A percentile compares a stretch with the other conserved stretches of the same genome.
Evolutionary conservation across 352 stramenopile genomes (phyloP).

Genomic region (Saprolegnia parasitica): DNA sequence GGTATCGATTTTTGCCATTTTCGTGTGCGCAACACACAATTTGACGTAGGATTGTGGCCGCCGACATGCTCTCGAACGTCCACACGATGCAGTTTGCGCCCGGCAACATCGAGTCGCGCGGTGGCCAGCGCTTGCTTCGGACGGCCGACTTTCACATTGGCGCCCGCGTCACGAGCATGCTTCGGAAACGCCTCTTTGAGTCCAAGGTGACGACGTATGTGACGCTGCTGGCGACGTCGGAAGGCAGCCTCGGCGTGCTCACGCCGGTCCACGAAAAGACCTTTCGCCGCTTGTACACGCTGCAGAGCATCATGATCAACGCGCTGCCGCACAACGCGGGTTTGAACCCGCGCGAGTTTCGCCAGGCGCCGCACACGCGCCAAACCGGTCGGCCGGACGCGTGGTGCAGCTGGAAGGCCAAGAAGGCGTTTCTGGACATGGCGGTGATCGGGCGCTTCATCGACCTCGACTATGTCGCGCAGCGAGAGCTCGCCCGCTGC

Average conservation of each 20-base stretch:
- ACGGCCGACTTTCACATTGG: conserved; percentile 81
- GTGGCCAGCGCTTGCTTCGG: conserved; percentile 71
- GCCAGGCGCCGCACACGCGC: conserved; percentile 36
- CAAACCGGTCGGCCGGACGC: conserved; percentile 60
- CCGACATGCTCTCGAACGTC: conserved; percentile 82
- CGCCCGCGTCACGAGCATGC: conserved; percentile 67
- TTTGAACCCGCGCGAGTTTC: conserved; percentile 82
- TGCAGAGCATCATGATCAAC: conserved; percentile 89
- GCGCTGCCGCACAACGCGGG: conserved; percentile 80
- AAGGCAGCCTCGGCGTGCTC: conserved; percentile 69
- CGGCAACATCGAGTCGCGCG: conserved; percentile 78
- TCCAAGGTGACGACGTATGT: conserved; percentile 45
- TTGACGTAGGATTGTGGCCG: conserved; percentile 43
- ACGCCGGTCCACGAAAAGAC: conserved; percentile 72
- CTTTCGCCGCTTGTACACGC: conserved; percentile 80
- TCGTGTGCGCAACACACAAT: neutral
- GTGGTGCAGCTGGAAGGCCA: conserved; percentile 86
- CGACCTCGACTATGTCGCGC: conserved; percentile 77
- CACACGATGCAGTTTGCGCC: conserved; percentile 84
- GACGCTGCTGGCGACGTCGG: conserved; percentile 72
- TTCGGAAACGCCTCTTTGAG: conserved; percentile 65
- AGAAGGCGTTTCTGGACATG: conserved; percentile 82
- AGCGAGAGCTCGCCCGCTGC: conserved; percentile 82
- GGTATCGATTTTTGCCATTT: conserved; percentile 15
- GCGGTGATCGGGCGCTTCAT: conserved; percentile 79